Evolutionary conservation across 1,284 basidiomycete genomes (phyloP).

Genomic region (Vanrija pseudolonga): DNA sequence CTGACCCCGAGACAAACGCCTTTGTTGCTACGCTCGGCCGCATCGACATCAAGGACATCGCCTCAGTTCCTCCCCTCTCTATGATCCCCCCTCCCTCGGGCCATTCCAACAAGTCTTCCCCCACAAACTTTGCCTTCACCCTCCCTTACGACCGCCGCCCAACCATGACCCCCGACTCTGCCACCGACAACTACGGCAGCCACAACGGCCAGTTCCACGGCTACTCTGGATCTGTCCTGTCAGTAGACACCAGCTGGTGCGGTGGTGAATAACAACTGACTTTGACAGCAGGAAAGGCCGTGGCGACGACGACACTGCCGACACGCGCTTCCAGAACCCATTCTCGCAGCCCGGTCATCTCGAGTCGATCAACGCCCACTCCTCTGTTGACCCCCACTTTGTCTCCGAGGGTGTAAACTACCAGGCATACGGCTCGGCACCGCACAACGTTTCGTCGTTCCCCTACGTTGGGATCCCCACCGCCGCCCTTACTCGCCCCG

Average conservation of each 20-base stretch:
- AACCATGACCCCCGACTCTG: slow-evolving; percentile 15
- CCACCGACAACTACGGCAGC: slow-evolving; percentile 44
- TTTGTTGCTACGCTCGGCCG: too few relatives aligned
- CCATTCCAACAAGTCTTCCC: too few relatives aligned
- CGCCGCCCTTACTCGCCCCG: too few relatives aligned
- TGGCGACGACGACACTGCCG: neutral
- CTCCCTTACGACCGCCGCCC: too few relatives aligned
- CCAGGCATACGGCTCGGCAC: neutral
- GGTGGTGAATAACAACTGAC: neutral
- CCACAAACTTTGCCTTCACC: too few relatives aligned
- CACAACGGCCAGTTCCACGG: slow-evolving; percentile 20
- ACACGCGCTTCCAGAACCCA: slow-evolving; percentile 9
- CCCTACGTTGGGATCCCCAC: neutral
- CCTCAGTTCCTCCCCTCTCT: too few relatives aligned
- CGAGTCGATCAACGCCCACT: neutral
- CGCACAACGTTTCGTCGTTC: neutral
- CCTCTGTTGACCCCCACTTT: slow-evolving; percentile 27
- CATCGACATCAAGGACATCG: too few relatives aligned
- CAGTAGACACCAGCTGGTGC: neutral
- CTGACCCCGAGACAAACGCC: too few relatives aligned
- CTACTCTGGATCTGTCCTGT: too few relatives aligned
- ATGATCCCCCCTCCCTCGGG: too few relatives aligned
- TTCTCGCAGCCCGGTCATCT: slow-evolving; percentile 1
- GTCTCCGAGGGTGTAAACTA: slow-evolving; percentile 4
- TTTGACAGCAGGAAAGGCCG: neutral